phyloP scores from a whole-genome alignment of 257 asterid genomes.

The Penstemon eatonii region DNA sequence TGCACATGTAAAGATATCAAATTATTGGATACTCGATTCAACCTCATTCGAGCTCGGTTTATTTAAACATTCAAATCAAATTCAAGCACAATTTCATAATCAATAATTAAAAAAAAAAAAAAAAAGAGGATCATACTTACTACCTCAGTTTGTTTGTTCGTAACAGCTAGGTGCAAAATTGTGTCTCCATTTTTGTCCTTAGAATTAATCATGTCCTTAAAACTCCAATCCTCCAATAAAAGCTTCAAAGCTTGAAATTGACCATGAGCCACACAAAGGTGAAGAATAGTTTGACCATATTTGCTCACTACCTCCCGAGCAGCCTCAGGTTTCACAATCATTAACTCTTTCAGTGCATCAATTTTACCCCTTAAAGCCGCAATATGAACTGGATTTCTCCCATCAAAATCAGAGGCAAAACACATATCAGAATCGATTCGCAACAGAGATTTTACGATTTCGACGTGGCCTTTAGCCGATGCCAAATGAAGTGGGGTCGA shows the following conservation, averaged over 20 bases:
- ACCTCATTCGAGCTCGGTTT: no score
- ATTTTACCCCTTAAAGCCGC: slow-evolving; percentile 51
- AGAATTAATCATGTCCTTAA: slow-evolving; percentile 27
- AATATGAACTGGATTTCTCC: slow-evolving; percentile 45
- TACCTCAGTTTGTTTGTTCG: slow-evolving; percentile 35
- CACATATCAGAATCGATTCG: slow-evolving; percentile 31
- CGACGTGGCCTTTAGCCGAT: slow-evolving; percentile 34
- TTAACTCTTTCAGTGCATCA: slow-evolving; percentile 34
- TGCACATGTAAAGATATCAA: no score
- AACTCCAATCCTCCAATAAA: slow-evolving; percentile 4
- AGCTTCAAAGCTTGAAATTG: slow-evolving; percentile 37
- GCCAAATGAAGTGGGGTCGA: slow-evolving; percentile 45
- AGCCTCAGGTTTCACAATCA: slow-evolving; percentile 21
- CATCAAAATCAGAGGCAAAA: slow-evolving; percentile 31
- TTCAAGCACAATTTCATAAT: no score
- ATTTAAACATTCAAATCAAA: no score
- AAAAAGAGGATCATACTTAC: background rate
- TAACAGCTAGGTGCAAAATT: slow-evolving; percentile 37
- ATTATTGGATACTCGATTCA: no score
- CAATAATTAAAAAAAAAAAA: no score
- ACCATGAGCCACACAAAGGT: slow-evolving; percentile 43
- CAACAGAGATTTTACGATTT: slow-evolving; percentile 27
- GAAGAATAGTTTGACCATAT: slow-evolving; percentile 31
- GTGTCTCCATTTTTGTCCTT: slow-evolving; percentile 41
- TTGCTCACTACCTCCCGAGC: slow-evolving; percentile 26